A percentile compares a stretch with the other conserved stretches of the same genome.
Conservation (phyloP, 2,329 filamentous ascomycete genomes). For the Ceratocystis alfenasii region DNA sequence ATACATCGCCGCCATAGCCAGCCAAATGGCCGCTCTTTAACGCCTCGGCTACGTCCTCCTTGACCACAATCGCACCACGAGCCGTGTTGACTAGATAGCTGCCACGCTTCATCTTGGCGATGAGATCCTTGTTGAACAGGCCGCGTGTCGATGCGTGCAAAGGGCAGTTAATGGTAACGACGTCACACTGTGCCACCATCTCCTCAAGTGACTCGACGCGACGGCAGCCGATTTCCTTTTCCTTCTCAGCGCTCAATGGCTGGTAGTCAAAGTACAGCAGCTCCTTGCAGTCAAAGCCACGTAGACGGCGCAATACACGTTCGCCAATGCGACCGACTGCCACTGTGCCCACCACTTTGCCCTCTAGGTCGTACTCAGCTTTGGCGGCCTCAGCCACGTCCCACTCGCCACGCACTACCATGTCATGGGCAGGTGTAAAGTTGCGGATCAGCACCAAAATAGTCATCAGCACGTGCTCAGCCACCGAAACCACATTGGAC, state of each 20-base stretch:
- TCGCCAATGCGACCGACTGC: slow-evolving; percentile 96
- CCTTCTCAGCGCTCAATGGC: slow-evolving; percentile 69
- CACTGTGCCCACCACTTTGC: slow-evolving; percentile 95
- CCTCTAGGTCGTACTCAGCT: slow-evolving; percentile 96
- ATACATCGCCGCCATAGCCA: slow-evolving; percentile 80
- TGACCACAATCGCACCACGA: slow-evolving; percentile 96
- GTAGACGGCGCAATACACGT: slow-evolving; percentile 89
- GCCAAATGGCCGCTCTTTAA: slow-evolving; percentile 84
- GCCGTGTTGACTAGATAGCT: slow-evolving; percentile 98
- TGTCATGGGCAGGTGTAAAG: slow-evolving; percentile 95
- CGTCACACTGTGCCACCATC: slow-evolving; percentile 84
- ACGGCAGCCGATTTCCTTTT: slow-evolving; percentile 91
- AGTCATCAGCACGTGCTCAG: slow-evolving; percentile 99
- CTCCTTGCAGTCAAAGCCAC: slow-evolving; percentile 99
- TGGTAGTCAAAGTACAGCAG: slow-evolving; percentile 99
- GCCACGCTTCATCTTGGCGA: slow-evolving; percentile 98
- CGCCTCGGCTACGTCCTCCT: slow-evolving; percentile 93
- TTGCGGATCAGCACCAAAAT: slow-evolving; percentile 93
- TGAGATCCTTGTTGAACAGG: slow-evolving; percentile 96
- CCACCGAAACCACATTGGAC: slow-evolving; percentile 95
- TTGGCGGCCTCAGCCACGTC: slow-evolving; percentile 91
- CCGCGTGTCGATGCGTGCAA: slow-evolving; percentile 96
- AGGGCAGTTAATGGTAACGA: slow-evolving; percentile 99
- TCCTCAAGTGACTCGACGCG: slow-evolving; percentile 84
- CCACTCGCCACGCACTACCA: slow-evolving; percentile 82